Base-by-base conservation (phyloP, 345 rosid species). In the Salix arbutifolia region DNA sequence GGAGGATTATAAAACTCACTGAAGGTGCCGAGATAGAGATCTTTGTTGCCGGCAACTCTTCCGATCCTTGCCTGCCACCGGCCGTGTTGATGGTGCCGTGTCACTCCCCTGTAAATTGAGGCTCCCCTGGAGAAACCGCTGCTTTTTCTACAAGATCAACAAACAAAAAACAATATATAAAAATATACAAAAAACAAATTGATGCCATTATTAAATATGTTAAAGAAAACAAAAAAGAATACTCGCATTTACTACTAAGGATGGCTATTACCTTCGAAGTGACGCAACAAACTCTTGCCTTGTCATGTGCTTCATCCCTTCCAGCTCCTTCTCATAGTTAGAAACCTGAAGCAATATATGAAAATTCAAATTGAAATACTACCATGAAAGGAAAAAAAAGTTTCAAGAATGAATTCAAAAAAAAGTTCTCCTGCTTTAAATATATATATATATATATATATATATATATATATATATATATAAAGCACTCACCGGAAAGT, bases 81-180 rank as follows among this genome's bases (percentile, higher is more conserved):
- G 73, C 99, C 98, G 68, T 95, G 99, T 82, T 95, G 99, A 88
- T 95, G 98, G 74, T 95, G 99, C 85, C 98, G 89, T 6, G 99
- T 95, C 44, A 95, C 99, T 30, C 99, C 99, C 86, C 99, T 87
- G 76, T 95, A 95, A 80, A 95, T 90, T 7, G 99, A 95, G 48
- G 99, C 99, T 71, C 99, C 99, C 77, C 98, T 86, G 30, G 99
- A 95, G 88, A 95, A 95, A 67, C 99, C 99, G 81, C 99, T 95
- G 67, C 99, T 95, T 85, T 90, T 95, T 75, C 98, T 94, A 28
- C 21, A 40, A 65, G 33, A 58, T 18, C 14, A 65, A 31, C 52
- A 12, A 37, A 18, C 2, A 42, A n/a, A n/a, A n/a, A n/a, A n/a
- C n/a, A n/a, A n/a, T 58, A 5, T 6, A 25, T 5, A 31, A 25